phyloP scores from a whole-genome alignment of 1,139 yeast species.

The Hyphopichia pseudoburtonii region DNA sequence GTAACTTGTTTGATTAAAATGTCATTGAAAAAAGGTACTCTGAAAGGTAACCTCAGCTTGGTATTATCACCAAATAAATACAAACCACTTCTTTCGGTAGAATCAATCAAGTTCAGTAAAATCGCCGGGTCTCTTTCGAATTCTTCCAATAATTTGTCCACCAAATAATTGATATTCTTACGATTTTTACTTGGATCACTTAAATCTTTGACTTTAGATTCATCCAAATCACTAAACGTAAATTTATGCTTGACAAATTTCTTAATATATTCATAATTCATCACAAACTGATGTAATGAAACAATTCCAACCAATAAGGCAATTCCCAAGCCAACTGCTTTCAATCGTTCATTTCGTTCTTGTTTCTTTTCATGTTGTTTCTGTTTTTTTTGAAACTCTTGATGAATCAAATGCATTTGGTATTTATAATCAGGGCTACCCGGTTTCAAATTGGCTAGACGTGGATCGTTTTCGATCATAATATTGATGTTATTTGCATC shows the following conservation, averaged over 20 bases:
- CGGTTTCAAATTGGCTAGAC: conserved; percentile 27
- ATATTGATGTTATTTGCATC: conserved; percentile 21
- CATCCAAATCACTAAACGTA: conserved; percentile 28
- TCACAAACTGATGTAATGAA: conserved; percentile 39
- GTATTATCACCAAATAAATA: conserved; percentile 39
- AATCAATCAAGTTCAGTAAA: conserved; percentile 21
- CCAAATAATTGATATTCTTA: conserved; percentile 23
- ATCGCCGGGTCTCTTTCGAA: conserved; percentile 26
- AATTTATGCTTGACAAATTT: conserved; percentile 22
- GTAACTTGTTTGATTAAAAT: conserved; percentile 59
- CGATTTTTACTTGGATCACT: conserved; percentile 29
- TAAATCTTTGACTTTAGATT: conserved; percentile 25
- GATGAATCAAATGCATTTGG: conserved; percentile 27
- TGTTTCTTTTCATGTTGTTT: conserved; percentile 20
- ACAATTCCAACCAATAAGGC: conserved; percentile 32
- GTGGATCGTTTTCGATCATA: conserved; percentile 33
- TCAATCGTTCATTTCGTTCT: conserved; percentile 36
- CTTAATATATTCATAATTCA: conserved; percentile 38
- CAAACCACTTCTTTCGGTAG: conserved; percentile 31
- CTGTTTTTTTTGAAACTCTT: conserved; percentile 24
- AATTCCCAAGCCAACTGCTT: conserved; percentile 33
- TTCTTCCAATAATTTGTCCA: conserved; percentile 28
- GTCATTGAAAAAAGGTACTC: conserved; percentile 66
- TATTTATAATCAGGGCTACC: conserved; percentile 43
- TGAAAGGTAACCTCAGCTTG: conserved; percentile 51